Base-by-base conservation (phyloP, 257 asterid genomes). In the Primulina tabacum region DNA sequence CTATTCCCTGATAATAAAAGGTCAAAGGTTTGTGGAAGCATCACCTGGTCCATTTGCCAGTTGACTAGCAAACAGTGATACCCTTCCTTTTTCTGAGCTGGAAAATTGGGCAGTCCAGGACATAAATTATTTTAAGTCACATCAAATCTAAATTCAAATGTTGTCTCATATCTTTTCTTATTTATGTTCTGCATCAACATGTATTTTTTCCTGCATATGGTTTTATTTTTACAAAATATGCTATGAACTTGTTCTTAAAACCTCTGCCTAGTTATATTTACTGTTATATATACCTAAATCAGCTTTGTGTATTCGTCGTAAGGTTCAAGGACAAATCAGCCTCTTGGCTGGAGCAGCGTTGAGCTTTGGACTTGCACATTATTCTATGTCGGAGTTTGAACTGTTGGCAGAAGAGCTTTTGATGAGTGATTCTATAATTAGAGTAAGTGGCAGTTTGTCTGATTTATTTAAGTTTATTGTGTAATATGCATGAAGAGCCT, bases 251-350 rank as follows among this genome's bases (percentile, higher is more conserved):
- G 60, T 20, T 32, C 20, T 24, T 65, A 60, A 60, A 68, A 5
- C 28, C 62, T 50, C 11, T 64, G 7, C 56, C 56, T 50, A 50
- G 24, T 21, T 21, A 21, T 4, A 50, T 14, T 8, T 50, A 17
- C 0, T 4, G 57, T 50, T 50, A 14, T 50, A 50, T 8, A 16
- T 50, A 64, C 69, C 75, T 78, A 61, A 75, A 67, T 65, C 71
- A 68, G 72, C 62, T 26, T 32, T 69, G 68, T 70, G 65, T 50
- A 73, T 78, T 70, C 63, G 37, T 71, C 70, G 72, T 82, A 53
- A 94, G 99, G 99, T 92, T 77, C 98, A 88, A 83, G 99, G 99
- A 73, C 97, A 92, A 82, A 89, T 95, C 73, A 92, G 96, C 80
- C 94, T 95, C 72, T 71, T 89, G 82, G 47, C 69, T 71, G 89